A percentile compares a stretch with the other conserved stretches of the same genome.
These are phyloP conservation scores for Coemansia sp. DNA, from an alignment of 371 early-diverging fungal genomes.

Conservation along the genomic window DNA sequence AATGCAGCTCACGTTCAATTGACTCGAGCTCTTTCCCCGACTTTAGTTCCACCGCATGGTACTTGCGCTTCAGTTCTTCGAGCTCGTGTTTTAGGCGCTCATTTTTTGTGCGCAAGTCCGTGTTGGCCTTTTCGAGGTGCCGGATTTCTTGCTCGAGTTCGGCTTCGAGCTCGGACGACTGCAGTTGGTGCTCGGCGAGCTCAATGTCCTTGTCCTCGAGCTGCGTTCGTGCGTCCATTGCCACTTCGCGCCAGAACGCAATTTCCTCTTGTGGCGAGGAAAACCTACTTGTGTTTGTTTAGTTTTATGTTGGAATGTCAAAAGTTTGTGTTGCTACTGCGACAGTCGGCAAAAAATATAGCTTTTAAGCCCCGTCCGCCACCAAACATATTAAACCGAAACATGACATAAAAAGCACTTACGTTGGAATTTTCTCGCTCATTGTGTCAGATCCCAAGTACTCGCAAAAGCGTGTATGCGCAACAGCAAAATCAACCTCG, in stretches of 20 bases:
- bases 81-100: conserved; percentile 56
- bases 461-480: neutral
- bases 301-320: neutral
- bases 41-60: conserved; percentile 58
- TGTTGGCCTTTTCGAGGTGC: conserved; percentile 43
- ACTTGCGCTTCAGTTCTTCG: conserved; percentile 74
- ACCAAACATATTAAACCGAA: neutral
- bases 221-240: conserved; percentile 25
- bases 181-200: conserved; percentile 35
- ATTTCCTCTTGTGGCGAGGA: conserved; percentile 45
- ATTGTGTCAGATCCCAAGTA: neutral
- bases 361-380: neutral
- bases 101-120: conserved; percentile 39
- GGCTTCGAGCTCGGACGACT: conserved; percentile 40
- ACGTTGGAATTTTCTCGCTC: conserved; percentile 20
- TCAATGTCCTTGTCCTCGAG: conserved; percentile 42
- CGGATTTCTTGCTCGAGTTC: conserved; percentile 51
- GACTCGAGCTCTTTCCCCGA: conserved; percentile 64
- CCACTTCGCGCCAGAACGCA: conserved; percentile 49
- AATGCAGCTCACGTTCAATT: conserved; percentile 75
- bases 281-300: conserved; percentile 33
- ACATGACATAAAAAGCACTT: conserved; percentile 5
- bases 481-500: neutral
- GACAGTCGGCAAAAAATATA: neutral
- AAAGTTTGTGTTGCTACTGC: neutral